These are phyloP conservation scores for Microcera coccophila DNA, from an alignment of 2,329 filamentous ascomycete species.

Conservation along the genomic window DNA sequence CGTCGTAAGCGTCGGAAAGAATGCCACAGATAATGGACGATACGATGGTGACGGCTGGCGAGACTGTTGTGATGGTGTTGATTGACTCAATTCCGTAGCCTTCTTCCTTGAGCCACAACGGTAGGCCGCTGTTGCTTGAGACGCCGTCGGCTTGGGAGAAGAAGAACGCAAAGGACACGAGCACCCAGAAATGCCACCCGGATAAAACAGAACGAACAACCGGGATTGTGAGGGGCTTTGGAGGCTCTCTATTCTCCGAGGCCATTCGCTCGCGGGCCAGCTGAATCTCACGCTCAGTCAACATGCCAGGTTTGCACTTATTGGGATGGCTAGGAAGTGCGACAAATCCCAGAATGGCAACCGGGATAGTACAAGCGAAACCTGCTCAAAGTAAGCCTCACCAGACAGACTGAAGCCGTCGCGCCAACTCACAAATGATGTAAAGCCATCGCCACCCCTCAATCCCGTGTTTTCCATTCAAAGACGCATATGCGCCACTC, in stretches of 20 bases:
- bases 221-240: slow-evolving; percentile 25
- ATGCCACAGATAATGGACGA: slow-evolving; percentile 52
- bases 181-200: slow-evolving; percentile 29
- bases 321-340: slow-evolving; percentile 32
- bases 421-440: slow-evolving; percentile 31
- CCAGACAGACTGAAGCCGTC: too few relatives aligned
- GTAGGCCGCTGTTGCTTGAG: slow-evolving; percentile 33
- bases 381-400: slow-evolving; percentile 16
- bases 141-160: slow-evolving; percentile 32
- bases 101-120: slow-evolving; percentile 32
- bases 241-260: slow-evolving; percentile 24
- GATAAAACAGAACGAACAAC: slow-evolving; percentile 5
- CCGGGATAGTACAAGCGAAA: slow-evolving; percentile 32
- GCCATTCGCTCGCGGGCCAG: slow-evolving; percentile 31
- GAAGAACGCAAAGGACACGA: slow-evolving; percentile 24
- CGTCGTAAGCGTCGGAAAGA: slow-evolving; percentile 51
- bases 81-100: slow-evolving; percentile 38
- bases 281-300: slow-evolving; percentile 24
- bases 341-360: slow-evolving; percentile 30
- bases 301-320: slow-evolving; percentile 24
- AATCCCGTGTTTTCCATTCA: slow-evolving; percentile 35
- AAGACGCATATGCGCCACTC: slow-evolving; percentile 35
- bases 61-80: slow-evolving; percentile 47
- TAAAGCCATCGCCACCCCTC: slow-evolving; percentile 46
- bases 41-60: slow-evolving; percentile 36